A percentile compares a stretch with the other conserved stretches of the same genome.
Conservation (phyloP, 2,329 filamentous ascomycete genomes). For the Cordyceps militaris region DNA sequence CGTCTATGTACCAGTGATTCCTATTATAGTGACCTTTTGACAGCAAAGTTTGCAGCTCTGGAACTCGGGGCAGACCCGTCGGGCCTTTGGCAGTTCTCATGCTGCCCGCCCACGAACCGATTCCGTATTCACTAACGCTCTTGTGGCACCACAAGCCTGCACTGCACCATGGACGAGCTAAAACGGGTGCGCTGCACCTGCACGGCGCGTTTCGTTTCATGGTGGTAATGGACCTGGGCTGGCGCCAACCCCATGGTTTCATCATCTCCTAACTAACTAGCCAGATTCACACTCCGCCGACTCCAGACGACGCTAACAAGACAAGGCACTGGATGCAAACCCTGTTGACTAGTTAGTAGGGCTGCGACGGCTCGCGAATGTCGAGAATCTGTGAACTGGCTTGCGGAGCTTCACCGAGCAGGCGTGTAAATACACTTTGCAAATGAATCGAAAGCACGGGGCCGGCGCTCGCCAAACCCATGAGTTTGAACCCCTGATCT, state of each 20-base stretch:
- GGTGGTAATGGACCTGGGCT: not conserved
- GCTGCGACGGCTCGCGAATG: not conserved
- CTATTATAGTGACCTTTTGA: not conserved
- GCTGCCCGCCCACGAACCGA: not conserved
- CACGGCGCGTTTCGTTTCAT: not conserved
- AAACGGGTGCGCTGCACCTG: not conserved
- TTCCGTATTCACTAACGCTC: not conserved
- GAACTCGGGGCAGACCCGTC: not conserved
- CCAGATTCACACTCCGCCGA: not conserved
- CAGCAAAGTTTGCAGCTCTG: too few species aligned
- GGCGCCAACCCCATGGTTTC: not conserved
- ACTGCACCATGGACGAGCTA: not conserved
- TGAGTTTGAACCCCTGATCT: not conserved
- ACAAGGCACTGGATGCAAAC: not conserved
- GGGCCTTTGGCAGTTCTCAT: not conserved
- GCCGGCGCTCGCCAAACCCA: not conserved
- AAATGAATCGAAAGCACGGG: not conserved
- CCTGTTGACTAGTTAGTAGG: not conserved
- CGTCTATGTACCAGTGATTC: too few species aligned
- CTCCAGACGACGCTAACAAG: not conserved
- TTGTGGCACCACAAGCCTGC: not conserved
- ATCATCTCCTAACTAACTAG: not conserved
- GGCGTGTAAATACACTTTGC: too few species aligned
- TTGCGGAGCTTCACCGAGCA: not conserved
- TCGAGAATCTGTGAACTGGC: not conserved